These are phyloP conservation scores for Trichothecium sympodiale DNA, from an alignment of 2,329 filamentous ascomycete genomes.

Conservation along the genomic window DNA sequence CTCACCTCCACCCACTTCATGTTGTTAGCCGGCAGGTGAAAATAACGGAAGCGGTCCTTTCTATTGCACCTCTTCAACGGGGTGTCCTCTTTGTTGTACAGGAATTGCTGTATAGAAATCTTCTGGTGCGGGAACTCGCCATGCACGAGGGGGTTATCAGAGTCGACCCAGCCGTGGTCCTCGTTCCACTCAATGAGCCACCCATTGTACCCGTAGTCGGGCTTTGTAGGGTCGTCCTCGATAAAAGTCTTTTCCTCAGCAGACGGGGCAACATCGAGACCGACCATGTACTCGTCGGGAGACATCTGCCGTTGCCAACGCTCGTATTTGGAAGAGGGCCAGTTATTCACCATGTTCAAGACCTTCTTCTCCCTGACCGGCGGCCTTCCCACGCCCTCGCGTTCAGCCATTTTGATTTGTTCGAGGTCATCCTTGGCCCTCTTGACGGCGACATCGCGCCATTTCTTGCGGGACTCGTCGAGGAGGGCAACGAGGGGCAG, in stretches of 20 bases:
- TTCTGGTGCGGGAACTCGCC: constrained; percentile 12
- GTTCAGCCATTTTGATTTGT: constrained; percentile 3
- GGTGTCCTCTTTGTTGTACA: constrained; percentile 10
- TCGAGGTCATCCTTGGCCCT: constrained; percentile 6
- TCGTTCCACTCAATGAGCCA: constrained; percentile 10
- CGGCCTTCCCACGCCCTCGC: constrained; percentile 1
- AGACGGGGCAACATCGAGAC: constrained; percentile 4
- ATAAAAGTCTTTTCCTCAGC: constrained; percentile 1
- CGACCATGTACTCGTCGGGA: constrained; percentile 7
- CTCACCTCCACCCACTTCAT: constrained; percentile 15
- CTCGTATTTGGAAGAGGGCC: constrained; percentile 5
- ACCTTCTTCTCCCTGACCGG: constrained; percentile 4
- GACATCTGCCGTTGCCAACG: constrained; percentile 2
- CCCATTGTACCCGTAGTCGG: constrained; percentile 10
- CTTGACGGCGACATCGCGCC: constrained; percentile 8
- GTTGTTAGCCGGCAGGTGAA: constrained; percentile 16
- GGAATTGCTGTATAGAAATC: constrained; percentile 11
- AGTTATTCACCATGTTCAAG: constrained; percentile 6
- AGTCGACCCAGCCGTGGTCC: constrained; percentile 6
- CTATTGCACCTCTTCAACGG: constrained; percentile 9
- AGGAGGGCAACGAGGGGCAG: constrained; percentile 9
- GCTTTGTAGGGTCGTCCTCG: constrained; percentile 8
- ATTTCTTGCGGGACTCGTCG: constrained; percentile 9
- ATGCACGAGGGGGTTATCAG: constrained; percentile 8
- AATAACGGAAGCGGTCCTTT: constrained; percentile 11